Percentiles rank a stretch among this genome's conserved stretches.
phyloP scores from a whole-genome alignment of 495 filamentous ascomycete species.

The Tirmania nivea region DNA sequence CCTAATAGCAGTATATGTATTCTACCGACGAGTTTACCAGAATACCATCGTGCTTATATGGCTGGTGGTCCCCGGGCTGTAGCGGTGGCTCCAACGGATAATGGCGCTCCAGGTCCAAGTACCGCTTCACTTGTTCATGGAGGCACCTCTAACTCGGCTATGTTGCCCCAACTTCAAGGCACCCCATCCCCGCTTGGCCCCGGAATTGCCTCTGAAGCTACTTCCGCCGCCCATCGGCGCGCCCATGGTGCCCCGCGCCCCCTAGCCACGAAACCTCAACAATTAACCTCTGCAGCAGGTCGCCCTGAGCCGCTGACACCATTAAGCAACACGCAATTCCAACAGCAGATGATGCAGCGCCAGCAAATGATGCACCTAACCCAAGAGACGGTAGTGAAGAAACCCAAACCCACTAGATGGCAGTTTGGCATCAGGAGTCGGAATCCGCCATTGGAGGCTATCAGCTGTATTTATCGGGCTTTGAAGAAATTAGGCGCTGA shows the following conservation, averaged over 20 bases:
- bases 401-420: slow-evolving; percentile 57
- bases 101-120: too few species aligned
- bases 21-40: slow-evolving; percentile 68
- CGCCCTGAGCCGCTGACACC: not conserved
- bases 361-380: slow-evolving; percentile 13
- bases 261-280: slow-evolving; percentile 1
- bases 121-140: too few species aligned
- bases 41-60: slow-evolving; percentile 79
- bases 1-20: slow-evolving; percentile 39
- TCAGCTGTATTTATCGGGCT: slow-evolving; percentile 82
- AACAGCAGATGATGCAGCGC: slow-evolving; percentile 2
- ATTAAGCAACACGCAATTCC: not conserved
- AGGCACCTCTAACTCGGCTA: too few species aligned
- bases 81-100: too few species aligned
- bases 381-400: slow-evolving; percentile 27
- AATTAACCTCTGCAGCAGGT: not conserved
- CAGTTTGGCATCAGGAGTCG: slow-evolving; percentile 91
- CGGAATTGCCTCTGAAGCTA: too few species aligned
- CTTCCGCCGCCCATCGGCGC: not conserved
- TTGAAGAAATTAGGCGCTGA: slow-evolving; percentile 66
- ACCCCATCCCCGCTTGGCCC: too few species aligned
- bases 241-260: not conserved
- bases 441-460: slow-evolving; percentile 81
- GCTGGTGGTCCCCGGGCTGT: slow-evolving; percentile 7
- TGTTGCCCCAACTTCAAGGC: too few species aligned